Evolutionary conservation across 306 rosid genomes (phyloP).

Genomic region (Vigna radiata): DNA sequence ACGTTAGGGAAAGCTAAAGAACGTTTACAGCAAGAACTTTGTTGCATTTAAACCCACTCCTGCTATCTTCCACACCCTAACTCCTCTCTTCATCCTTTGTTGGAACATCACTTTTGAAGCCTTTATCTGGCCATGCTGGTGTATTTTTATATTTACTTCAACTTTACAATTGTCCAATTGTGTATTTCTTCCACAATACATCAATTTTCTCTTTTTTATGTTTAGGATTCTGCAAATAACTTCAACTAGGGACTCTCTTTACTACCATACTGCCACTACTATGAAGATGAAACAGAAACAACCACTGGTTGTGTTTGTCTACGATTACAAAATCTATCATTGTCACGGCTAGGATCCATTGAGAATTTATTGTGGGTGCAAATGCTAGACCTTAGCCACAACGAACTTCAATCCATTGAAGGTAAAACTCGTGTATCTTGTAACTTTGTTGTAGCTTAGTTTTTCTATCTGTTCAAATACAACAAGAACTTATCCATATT

Average conservation of each 20-base stretch:
- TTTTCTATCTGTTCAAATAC: conserved; percentile 7
- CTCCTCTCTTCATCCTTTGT: too few species aligned
- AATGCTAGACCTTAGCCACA: conserved; percentile 89
- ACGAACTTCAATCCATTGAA: conserved; percentile 80
- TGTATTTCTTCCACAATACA: conserved; percentile 20
- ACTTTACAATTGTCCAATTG: conserved; percentile 23
- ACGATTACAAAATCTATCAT: conserved; percentile 71
- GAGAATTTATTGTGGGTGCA: conserved; percentile 81
- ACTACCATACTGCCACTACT: conserved; percentile 59
- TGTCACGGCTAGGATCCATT: conserved; percentile 73
- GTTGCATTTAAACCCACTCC: too few species aligned
- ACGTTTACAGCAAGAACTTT: too few species aligned
- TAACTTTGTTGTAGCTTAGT: conserved; percentile 11
- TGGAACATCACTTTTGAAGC: conserved; percentile 24
- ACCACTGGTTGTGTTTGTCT: conserved; percentile 55
- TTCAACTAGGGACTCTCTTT: conserved; percentile 66
- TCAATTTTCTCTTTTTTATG: conserved; percentile 17
- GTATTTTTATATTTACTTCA: neutral
- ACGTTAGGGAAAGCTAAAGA: too few species aligned
- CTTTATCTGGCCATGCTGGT: neutral
- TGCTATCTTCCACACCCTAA: too few species aligned
- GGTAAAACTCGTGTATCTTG: conserved; percentile 52
- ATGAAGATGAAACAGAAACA: conserved; percentile 49
- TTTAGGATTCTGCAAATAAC: conserved; percentile 63
- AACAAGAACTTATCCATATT: neutral